Evolutionary conservation across 257 asterid species (phyloP), one percentile per base, ranked within the genome.

Genomic region (Fraxinus pennsylvanica): DNA sequence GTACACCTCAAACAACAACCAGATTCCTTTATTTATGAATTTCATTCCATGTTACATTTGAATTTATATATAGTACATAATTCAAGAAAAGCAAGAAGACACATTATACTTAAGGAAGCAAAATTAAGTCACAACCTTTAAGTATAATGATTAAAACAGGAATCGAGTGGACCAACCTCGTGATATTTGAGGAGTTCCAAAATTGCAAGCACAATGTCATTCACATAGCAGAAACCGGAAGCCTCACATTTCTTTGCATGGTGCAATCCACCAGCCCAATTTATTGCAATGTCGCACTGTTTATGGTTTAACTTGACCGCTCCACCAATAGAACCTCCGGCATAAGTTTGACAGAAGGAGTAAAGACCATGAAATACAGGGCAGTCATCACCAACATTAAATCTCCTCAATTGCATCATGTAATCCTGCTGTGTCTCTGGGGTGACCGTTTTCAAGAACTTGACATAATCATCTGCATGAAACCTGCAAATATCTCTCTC

Each of bases 251-350:
- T 84, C 73, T 86, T 86, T 3, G 90, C 90, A 73, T 86, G 88
- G 36, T 86, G 90, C 72, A 84, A 82, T 12, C 90, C 88, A 74
- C 88, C 90, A 36, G 90, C 85, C 90, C 90, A 84, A 78, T 85
- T 85, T 76, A 85, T 76, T 43, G 87, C 85, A 13, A 85, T 85
- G 57, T 85, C 87, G 25, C 83, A 76, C 50, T 80, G 80, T 30
- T 80, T 76, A 61, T 78, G 85, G 66, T 85, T 82, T 21, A 85
- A 63, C 59, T 83, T 82, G 12, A 85, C 87, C n/a, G 89, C 87
- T 65, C 83, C 87, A 17, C 85, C 85, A 41, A 85, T 80, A n/a
- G 89, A 85, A 15, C 89, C 89, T 6, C 89, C 87, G 17, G 87
- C 85, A 41, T 77, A 85, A 71, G 83, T 74, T 82, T 81, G 85